Percentiles rank a stretch among this genome's conserved stretches.
Evolutionary conservation across 2,329 filamentous ascomycete genomes (phyloP).

Genomic region (Claviceps paspali): DNA sequence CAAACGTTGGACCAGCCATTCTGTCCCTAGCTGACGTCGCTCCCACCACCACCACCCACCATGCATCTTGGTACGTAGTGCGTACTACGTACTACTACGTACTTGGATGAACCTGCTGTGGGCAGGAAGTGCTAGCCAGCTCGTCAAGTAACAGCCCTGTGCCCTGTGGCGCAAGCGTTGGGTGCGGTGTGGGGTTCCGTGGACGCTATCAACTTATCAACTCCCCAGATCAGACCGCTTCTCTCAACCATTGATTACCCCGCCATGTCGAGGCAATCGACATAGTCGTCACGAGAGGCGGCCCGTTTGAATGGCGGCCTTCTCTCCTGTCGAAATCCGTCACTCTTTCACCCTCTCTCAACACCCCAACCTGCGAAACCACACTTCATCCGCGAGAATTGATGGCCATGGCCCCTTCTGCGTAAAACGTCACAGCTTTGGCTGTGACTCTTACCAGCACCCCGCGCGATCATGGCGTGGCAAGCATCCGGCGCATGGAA

Average conservation of each 20-base stretch:
- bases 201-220: background rate
- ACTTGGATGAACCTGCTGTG: too few relatives aligned
- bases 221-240: background rate
- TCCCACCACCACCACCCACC: too few relatives aligned
- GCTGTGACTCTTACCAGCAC: conserved; percentile 31
- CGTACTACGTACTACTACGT: too few relatives aligned
- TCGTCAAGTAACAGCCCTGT: background rate
- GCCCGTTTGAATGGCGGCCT: background rate
- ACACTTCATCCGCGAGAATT: background rate
- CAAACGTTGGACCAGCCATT: too few relatives aligned
- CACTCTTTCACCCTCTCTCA: background rate
- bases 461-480: conserved; percentile 34
- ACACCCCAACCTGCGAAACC: background rate
- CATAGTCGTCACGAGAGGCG: background rate
- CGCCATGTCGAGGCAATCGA: background rate
- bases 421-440: conserved; percentile 35
- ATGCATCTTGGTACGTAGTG: too few relatives aligned
- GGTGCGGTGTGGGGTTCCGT: background rate
- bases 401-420: conserved; percentile 27
- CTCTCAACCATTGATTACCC: background rate
- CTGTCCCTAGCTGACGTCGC: too few relatives aligned
- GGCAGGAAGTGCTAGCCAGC: too few relatives aligned
- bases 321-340: background rate
- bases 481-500: conserved; percentile 33
- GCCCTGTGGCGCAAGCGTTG: background rate